These are phyloP conservation scores for Solanum hybrid DNA, from an alignment of 305 asterid species.

Conservation along the genomic window DNA sequence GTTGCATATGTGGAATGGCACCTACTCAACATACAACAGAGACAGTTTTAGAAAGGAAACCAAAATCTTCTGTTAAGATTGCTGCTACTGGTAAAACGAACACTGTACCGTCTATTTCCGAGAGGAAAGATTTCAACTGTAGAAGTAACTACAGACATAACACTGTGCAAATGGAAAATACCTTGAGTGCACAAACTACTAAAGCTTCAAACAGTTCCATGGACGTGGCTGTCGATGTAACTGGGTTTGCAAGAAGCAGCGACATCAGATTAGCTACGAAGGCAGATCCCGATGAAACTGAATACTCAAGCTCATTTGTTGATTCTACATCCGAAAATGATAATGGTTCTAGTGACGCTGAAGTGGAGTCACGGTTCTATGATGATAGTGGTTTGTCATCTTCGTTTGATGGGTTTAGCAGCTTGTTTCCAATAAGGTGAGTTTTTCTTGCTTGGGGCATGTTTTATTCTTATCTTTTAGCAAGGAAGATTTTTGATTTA, in stretches of 20 bases:
- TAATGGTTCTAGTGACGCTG: conserved; percentile 65
- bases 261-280: conserved; percentile 39
- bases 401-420: conserved; percentile 53
- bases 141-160: neutral
- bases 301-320: conserved; percentile 80
- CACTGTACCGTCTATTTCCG: neutral
- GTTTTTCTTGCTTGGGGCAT: conserved; percentile 4
- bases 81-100: neutral
- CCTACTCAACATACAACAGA: neutral
- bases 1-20: neutral
- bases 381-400: conserved; percentile 42
- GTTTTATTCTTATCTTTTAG: neutral
- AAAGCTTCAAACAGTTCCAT: neutral
- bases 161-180: neutral
- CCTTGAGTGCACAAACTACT: neutral
- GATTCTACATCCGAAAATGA: conserved; percentile 55
- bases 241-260: conserved; percentile 35
- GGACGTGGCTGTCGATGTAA: conserved; percentile 38
- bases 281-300: conserved; percentile 80
- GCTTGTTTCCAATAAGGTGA: conserved; percentile 64
- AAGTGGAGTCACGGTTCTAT: conserved; percentile 66
- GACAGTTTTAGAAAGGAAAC: neutral
- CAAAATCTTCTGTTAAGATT: neutral
- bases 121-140: neutral
- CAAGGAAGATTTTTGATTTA: neutral